Percentiles rank a stretch among this genome's conserved stretches.
Conservation (phyloP, 169 alveolate species). For the Besnoitia besnoiti region DNA sequence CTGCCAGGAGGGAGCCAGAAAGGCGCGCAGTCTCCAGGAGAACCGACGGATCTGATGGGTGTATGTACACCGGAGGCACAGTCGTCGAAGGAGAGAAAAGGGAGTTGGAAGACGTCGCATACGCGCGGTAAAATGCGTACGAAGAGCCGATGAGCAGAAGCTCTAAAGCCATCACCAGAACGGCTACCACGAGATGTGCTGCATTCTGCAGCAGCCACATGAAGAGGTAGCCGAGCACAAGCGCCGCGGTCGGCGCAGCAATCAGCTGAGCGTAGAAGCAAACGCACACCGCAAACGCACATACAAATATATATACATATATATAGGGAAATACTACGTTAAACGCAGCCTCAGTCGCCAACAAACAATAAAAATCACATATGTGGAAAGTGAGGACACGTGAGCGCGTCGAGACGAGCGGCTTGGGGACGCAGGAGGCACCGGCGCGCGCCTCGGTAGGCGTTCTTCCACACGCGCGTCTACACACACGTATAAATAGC, state of each 20-base stretch:
- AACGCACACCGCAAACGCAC: background rate
- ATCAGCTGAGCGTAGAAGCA: background rate
- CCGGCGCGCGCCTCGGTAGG: no score
- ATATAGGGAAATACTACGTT: background rate
- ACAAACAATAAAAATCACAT: no score
- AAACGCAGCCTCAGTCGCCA: no score
- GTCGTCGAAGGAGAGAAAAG: background rate
- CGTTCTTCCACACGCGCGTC: background rate
- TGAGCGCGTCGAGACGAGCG: no score
- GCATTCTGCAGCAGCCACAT: slow-evolving; percentile 53
- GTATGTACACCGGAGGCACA: background rate
- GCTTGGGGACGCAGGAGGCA: no score
- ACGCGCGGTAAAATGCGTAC: background rate
- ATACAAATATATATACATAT: background rate
- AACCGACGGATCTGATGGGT: background rate
- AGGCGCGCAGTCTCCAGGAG: background rate
- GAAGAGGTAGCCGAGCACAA: slow-evolving; percentile 13
- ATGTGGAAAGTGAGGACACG: no score
- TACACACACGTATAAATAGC: background rate
- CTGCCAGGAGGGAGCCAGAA: background rate
- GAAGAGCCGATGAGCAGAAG: background rate
- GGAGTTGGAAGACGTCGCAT: background rate
- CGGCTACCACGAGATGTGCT: background rate
- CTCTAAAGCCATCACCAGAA: background rate
- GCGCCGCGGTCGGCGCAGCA: slow-evolving; percentile 33